These are phyloP conservation scores for Asterophora parasitica DNA, from an alignment of 768 basidiomycete genomes.

Conservation along the genomic window DNA sequence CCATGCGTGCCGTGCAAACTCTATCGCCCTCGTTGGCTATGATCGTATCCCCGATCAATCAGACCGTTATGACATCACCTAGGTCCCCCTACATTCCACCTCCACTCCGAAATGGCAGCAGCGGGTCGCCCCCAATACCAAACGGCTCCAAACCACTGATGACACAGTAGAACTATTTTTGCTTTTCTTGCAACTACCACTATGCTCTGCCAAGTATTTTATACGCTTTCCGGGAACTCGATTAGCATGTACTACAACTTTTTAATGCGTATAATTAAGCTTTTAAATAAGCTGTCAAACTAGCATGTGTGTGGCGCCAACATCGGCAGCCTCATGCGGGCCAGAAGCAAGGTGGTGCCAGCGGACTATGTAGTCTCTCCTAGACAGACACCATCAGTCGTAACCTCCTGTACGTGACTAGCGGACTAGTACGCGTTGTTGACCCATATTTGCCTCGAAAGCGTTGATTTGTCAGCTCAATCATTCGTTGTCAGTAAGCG, in stretches of 20 bases:
- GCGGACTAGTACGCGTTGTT: neutral
- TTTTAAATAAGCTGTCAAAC: too few species aligned
- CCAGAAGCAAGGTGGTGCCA: too few species aligned
- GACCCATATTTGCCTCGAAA: neutral
- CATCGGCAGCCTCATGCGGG: too few species aligned
- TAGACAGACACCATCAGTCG: too few species aligned
- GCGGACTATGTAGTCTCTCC: too few species aligned
- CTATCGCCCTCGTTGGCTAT: constrained; percentile 61
- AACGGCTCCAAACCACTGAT: constrained; percentile 22
- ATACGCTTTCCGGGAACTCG: neutral
- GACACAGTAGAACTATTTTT: constrained; percentile 10
- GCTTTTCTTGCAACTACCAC: neutral
- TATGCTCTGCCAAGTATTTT: constrained; percentile 5
- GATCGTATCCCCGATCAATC: constrained; percentile 54
- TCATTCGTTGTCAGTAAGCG: neutral
- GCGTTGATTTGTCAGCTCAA: constrained; percentile 1
- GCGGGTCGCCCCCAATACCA: constrained; percentile 22
- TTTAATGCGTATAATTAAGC: constrained; percentile 4
- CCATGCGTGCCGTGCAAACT: constrained; percentile 36
- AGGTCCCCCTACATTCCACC: constrained; percentile 28
- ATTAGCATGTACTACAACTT: constrained; percentile 6
- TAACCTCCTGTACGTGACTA: too few species aligned
- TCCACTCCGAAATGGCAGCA: constrained; percentile 20
- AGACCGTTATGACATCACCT: constrained; percentile 34
- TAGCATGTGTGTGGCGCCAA: too few species aligned